Conservation (phyloP, 1,284 basidiomycete genomes). For the Ceratobasidium sp. region DNA sequence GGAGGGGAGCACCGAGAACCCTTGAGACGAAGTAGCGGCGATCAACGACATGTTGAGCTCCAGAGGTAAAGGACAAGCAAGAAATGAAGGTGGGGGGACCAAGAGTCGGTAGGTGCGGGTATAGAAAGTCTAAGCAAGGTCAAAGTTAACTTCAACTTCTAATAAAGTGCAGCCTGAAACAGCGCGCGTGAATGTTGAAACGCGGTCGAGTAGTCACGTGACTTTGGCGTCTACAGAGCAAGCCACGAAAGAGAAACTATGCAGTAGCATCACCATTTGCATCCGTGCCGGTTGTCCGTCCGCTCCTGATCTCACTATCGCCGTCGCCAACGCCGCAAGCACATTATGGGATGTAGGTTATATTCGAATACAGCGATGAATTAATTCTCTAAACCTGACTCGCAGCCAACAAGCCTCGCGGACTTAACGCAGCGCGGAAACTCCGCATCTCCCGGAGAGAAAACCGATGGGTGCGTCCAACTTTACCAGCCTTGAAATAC, state of each 20-base stretch:
- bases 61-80: neutral
- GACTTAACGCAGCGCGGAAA: constrained; percentile 99
- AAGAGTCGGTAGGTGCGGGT: neutral
- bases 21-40: constrained; percentile 40
- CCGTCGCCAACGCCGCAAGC: constrained; percentile 50
- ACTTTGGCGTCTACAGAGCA: constrained; percentile 19
- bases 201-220: constrained; percentile 20
- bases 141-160: constrained; percentile 17
- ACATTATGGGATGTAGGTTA: constrained; percentile 60
- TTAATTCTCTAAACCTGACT: neutral
- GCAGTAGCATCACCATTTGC: constrained; percentile 30
- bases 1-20: constrained; percentile 34
- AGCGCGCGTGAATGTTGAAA: constrained; percentile 11
- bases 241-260: constrained; percentile 11
- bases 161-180: constrained; percentile 25
- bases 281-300: constrained; percentile 37
- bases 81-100: constrained; percentile 21
- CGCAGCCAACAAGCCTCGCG: constrained; percentile 93
- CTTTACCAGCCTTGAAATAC: constrained; percentile 20
- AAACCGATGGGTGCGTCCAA: constrained; percentile 91
- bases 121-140: constrained; percentile 21
- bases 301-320: constrained; percentile 32
- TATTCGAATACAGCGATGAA: constrained; percentile 7
- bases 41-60: constrained; percentile 34
- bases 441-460: constrained; percentile 93